Evolutionary conservation across 768 basidiomycete genomes (phyloP).

Genomic region (Kwoniella dendrophila): DNA sequence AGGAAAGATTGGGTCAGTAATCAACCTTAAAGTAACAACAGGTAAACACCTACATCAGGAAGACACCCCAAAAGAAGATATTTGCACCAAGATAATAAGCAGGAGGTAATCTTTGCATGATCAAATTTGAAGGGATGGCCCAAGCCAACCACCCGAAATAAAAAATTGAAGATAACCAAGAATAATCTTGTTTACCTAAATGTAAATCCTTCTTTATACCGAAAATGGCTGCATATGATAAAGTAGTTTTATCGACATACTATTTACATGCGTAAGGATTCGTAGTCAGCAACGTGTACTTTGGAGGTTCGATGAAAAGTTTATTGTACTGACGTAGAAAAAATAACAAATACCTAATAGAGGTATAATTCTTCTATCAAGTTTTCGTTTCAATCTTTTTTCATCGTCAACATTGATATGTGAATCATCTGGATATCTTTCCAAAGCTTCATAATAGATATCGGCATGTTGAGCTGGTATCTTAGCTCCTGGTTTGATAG

Average conservation of each 20-base stretch:
- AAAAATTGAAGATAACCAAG: constrained; percentile 54
- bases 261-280: too few relatives aligned
- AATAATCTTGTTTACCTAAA: constrained; percentile 55
- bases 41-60: constrained; percentile 54
- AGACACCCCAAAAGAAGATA: constrained; percentile 57
- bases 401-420: constrained; percentile 40
- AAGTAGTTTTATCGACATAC: constrained; percentile 52
- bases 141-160: constrained; percentile 59
- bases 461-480: constrained; percentile 24
- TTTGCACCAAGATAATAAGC: constrained; percentile 58
- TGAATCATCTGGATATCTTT: constrained; percentile 44
- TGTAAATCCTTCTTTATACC: constrained; percentile 55
- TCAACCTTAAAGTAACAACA: not conserved
- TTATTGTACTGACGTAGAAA: constrained; percentile 38
- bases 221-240: constrained; percentile 54
- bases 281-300: too few relatives aligned
- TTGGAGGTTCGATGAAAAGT: not conserved
- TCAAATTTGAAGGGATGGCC: constrained; percentile 59
- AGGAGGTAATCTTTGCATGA: constrained; percentile 58
- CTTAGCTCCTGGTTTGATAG: constrained; percentile 18
- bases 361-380: constrained; percentile 47
- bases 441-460: constrained; percentile 46
- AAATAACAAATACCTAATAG: constrained; percentile 47
- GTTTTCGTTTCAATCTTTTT: constrained; percentile 46
- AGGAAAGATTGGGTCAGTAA: not conserved